These are phyloP conservation scores for Trichosanthes truncata DNA, from an alignment of 306 rosid genomes.

Conservation along the genomic window DNA sequence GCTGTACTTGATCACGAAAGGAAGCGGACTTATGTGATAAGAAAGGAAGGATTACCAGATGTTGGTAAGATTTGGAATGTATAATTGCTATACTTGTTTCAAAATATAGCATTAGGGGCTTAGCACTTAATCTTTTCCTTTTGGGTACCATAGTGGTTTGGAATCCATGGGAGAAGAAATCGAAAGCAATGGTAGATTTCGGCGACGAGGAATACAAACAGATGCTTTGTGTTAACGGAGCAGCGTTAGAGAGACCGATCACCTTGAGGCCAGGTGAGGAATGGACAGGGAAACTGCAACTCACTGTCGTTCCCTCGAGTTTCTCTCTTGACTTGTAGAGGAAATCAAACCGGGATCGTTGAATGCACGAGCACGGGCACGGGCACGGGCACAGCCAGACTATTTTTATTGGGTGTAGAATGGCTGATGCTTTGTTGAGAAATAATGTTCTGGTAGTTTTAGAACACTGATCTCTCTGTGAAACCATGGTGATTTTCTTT, in stretches of 20 bases:
- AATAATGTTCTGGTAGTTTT: neutral
- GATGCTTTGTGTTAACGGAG: slow-evolving; percentile 89
- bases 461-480: neutral
- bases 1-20: slow-evolving; percentile 89
- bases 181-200: slow-evolving; percentile 67
- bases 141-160: slow-evolving; percentile 47
- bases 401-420: slow-evolving; percentile 2
- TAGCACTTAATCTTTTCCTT: neutral
- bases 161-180: slow-evolving; percentile 98
- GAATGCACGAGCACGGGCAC: neutral
- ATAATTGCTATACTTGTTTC: neutral
- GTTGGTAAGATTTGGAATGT: slow-evolving; percentile 48
- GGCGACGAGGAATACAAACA: slow-evolving; percentile 91
- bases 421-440: neutral
- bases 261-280: slow-evolving; percentile 88
- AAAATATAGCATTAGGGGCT: neutral
- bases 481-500: neutral
- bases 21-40: slow-evolving; percentile 62
- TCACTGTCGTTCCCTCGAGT: slow-evolving; percentile 71
- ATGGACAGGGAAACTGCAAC: slow-evolving; percentile 81
- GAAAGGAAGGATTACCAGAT: slow-evolving; percentile 96
- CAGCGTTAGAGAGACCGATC: slow-evolving; percentile 67
- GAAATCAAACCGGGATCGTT: neutral
- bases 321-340: slow-evolving; percentile 58
- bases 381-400: neutral